phyloP scores from a whole-genome alignment of 2,329 filamentous ascomycete genomes.

The Aspergillus sp. region DNA sequence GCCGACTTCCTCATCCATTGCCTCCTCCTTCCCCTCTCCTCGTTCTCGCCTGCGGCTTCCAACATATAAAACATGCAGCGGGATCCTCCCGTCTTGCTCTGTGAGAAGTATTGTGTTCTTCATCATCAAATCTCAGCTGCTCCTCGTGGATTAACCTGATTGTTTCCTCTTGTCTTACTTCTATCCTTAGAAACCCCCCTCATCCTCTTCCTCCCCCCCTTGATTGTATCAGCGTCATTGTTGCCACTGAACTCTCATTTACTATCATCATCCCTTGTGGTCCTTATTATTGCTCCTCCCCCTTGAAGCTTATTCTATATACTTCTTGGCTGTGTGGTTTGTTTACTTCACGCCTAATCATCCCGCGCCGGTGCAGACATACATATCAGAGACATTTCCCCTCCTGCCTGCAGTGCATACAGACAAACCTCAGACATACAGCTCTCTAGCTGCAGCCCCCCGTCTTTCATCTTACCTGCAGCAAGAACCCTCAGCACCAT shows the following conservation, averaged over 20 bases:
- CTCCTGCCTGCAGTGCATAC: neutral
- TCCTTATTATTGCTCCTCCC: constrained; percentile 9
- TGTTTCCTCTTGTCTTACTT: constrained; percentile 12
- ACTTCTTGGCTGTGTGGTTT: neutral
- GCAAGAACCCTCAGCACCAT: constrained; percentile 8
- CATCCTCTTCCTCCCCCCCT: neutral
- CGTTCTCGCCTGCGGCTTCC: constrained; percentile 24
- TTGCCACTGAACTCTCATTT: constrained; percentile 4
- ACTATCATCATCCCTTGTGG: neutral
- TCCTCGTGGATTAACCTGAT: constrained; percentile 30
- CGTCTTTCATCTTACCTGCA: constrained; percentile 15
- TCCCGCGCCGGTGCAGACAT: constrained; percentile 4
- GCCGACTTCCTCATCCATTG: constrained; percentile 7
- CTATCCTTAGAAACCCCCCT: constrained; percentile 13
- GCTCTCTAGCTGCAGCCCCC: constrained; percentile 6
- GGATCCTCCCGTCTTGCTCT: constrained; percentile 25
- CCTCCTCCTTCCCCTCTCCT: constrained; percentile 16
- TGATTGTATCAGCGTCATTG: constrained; percentile 14
- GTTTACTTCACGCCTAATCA: constrained; percentile 13
- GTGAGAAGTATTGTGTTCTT: constrained; percentile 25
- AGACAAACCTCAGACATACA: constrained; percentile 26
- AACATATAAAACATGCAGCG: constrained; percentile 41
- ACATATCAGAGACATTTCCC: constrained; percentile 12
- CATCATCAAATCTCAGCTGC: constrained; percentile 20
- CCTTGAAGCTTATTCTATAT: constrained; percentile 13